A percentile compares a stretch with the other conserved stretches of the same genome.
Conservation (phyloP, 768 basidiomycete genomes). For the Auriculariales sp. region DNA sequence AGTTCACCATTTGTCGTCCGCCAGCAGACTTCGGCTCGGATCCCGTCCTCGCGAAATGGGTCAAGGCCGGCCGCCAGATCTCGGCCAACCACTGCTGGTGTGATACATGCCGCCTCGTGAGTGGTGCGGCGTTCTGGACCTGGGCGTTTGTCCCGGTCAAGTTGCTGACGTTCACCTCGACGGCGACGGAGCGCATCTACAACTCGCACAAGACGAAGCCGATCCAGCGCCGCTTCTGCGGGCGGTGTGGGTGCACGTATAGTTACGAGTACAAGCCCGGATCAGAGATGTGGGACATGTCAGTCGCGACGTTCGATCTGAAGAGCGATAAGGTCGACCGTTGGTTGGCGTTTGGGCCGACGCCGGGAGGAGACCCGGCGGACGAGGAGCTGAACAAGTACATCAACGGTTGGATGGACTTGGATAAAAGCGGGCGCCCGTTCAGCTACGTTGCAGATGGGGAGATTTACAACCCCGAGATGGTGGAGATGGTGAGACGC, state of each 20-base stretch:
- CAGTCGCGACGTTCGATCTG: neutral
- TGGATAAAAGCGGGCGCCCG: neutral
- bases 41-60: neutral
- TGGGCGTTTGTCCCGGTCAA: neutral
- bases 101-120: neutral
- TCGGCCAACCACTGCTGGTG: neutral
- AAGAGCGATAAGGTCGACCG: neutral
- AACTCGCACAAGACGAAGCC: neutral
- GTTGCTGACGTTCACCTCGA: neutral
- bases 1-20: neutral
- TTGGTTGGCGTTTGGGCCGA: neutral
- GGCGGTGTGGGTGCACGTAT: neutral
- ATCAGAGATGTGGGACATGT: neutral
- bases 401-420: neutral
- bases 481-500: neutral
- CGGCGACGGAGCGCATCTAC: neutral
- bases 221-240: neutral
- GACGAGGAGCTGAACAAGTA: neutral
- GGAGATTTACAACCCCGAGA: neutral
- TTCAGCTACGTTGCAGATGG: neutral
- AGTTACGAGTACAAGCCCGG: neutral
- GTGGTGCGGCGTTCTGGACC: neutral
- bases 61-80: neutral
- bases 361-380: neutral
- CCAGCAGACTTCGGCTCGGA: neutral